These are phyloP conservation scores for Paraphoma sp. DNA, from an alignment of 2,329 filamentous ascomycete genomes.

Conservation along the genomic window DNA sequence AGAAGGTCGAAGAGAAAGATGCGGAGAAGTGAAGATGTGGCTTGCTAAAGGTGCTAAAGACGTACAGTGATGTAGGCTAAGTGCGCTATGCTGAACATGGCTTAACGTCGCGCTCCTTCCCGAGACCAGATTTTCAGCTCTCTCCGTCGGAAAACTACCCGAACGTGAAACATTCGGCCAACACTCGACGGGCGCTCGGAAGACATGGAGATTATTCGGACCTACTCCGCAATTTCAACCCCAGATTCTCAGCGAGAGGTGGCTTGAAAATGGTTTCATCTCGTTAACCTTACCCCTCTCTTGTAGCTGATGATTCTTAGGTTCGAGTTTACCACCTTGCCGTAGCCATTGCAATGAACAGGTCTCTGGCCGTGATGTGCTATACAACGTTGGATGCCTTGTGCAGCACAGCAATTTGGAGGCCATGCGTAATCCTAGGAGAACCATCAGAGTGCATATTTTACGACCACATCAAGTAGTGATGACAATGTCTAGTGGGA, in stretches of 20 bases:
- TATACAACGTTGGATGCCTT: too few relatives aligned
- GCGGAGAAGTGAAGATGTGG: constrained; percentile 25
- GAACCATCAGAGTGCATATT: too few relatives aligned
- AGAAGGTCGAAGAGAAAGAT: constrained; percentile 12
- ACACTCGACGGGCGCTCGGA: constrained; percentile 26
- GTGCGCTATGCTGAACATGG: constrained; percentile 9
- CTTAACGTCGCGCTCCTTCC: constrained; percentile 10
- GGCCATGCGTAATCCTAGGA: too few relatives aligned
- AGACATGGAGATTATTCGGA: constrained; percentile 27
- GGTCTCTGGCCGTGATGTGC: too few relatives aligned
- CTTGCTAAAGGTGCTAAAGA: constrained; percentile 5
- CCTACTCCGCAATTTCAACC: not conserved
- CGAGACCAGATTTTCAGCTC: constrained; percentile 7
- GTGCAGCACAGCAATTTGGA: too few relatives aligned
- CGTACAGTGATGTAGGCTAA: constrained; percentile 27
- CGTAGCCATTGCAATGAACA: too few relatives aligned
- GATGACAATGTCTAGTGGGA: too few relatives aligned
- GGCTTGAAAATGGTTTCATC: not conserved
- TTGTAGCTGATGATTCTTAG: not conserved
- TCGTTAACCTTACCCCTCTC: not conserved
- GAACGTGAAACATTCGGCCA: constrained; percentile 10
- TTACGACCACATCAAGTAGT: too few relatives aligned
- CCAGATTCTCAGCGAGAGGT: not conserved
- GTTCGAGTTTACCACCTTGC: too few relatives aligned
- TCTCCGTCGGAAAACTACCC: constrained; percentile 29